Evolutionary conservation across 2,329 filamentous ascomycete species (phyloP).

Genomic region (Xylariaceae sp.): DNA sequence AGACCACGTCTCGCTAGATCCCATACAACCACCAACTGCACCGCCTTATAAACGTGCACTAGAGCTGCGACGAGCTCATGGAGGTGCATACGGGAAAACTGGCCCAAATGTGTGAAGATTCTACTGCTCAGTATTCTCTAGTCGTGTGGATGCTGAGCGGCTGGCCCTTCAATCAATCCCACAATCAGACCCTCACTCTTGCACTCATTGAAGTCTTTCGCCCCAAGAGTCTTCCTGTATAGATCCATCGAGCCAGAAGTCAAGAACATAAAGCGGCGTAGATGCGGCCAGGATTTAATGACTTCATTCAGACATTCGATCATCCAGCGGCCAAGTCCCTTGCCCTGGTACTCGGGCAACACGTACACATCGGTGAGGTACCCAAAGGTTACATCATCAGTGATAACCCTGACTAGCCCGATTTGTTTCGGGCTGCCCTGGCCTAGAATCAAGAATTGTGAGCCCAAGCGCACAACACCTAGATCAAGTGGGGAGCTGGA

Average conservation of each 20-base stretch:
- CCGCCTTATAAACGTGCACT: conserved; percentile 93
- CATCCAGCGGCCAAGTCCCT: conserved; percentile 62
- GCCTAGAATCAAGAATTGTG: conserved; percentile 24
- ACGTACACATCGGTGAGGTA: conserved; percentile 69
- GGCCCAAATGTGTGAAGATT: conserved; percentile 44
- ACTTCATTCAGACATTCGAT: conserved; percentile 58
- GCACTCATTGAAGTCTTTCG: conserved; percentile 52
- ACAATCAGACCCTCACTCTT: conserved; percentile 49
- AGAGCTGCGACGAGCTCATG: conserved; percentile 78
- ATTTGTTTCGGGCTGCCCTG: conserved; percentile 45
- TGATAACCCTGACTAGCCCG: conserved; percentile 69
- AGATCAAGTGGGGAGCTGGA: background rate
- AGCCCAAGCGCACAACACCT: background rate
- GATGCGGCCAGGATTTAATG: conserved; percentile 52
- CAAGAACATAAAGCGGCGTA: conserved; percentile 66
- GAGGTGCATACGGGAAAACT: conserved; percentile 80
- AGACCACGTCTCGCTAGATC: conserved; percentile 85
- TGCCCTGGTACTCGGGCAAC: conserved; percentile 54
- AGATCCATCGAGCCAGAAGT: conserved; percentile 49
- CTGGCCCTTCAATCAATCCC: conserved; percentile 37
- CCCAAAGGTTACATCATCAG: conserved; percentile 71
- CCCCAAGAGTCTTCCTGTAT: conserved; percentile 57
- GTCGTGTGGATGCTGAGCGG: conserved; percentile 23
- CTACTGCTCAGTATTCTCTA: background rate
- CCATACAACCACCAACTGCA: conserved; percentile 92